Evolutionary conservation across 1,139 yeast genomes (phyloP), one percentile per base, ranked within the genome.

Genomic region (Taiozyma sp.): DNA sequence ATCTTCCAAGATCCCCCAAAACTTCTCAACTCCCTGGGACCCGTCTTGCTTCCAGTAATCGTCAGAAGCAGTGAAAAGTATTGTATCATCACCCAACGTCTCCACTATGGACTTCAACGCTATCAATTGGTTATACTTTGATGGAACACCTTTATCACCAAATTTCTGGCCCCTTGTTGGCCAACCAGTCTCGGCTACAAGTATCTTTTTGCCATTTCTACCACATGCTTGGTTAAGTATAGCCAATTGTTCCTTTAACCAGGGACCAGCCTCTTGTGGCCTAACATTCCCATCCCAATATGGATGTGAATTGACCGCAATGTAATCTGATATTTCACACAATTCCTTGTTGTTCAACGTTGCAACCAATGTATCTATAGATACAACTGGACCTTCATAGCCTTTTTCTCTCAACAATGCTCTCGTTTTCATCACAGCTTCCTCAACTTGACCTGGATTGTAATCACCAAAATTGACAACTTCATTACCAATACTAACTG

Each of bases 291-390:
- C 86, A 68, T 84, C 90, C 76, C 87, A 86, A 76, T 74, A 85
- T 54, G 91, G 85, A 68, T 85, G 93, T 49, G 86, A 83, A 68
- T 85, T 86, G 56, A 85, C 87, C 28, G 91, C 90, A 67, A 85
- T 75, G 73, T 85, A 85, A 69, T 85, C 93, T 29, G 89, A 82
- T 61, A 72, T 69, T 44, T 74, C 67, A 71, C 93, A 86, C 64
- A 85, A 76, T 32, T 70, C 83, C 51, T 88, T 83, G 74, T 85
- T 81, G 67, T 74, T 73, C 53, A 79, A 72, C 56, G 83, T 81
- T 42, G 91, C 90, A 57, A 80, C 83, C 64, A 84, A 81, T 42
- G 93, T 85, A 66, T 85, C 95, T 47, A 85, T 91, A n/a, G 89
- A 75, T 44, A 85, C 91, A 61, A 86, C 79, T 26, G 80, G 72